phyloP scores from a whole-genome alignment of 352 stramenopile species.

The Globisporangium emineosum region DNA sequence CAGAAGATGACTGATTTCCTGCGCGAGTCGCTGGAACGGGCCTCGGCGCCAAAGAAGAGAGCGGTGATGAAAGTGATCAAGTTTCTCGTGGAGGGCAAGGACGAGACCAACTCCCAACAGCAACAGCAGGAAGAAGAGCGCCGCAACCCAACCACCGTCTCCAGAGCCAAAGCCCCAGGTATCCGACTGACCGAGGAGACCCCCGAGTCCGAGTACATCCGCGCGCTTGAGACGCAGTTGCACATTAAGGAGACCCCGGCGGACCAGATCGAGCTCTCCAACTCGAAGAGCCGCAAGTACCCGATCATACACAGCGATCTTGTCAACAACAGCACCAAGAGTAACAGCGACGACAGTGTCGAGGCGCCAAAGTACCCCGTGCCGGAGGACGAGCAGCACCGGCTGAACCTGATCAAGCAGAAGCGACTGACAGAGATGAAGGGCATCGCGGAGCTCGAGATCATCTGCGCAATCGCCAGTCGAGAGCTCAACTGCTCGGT shows the following conservation, averaged over 20 bases:
- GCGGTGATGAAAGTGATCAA: conserved; percentile 43
- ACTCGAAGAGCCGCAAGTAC: conserved; percentile 13
- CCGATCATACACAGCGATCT: background rate
- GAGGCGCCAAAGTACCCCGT: conserved; percentile 3
- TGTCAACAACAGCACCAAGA: background rate
- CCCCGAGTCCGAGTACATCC: conserved; percentile 14
- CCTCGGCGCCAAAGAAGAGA: conserved; percentile 22
- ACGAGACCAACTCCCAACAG: background rate
- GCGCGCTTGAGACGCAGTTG: conserved; percentile 13
- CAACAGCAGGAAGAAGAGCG: background rate
- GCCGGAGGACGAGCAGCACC: conserved; percentile 17
- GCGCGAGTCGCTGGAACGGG: conserved; percentile 28
- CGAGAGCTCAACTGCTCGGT: conserved; percentile 38
- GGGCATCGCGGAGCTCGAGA: conserved; percentile 41
- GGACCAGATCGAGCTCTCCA: conserved; percentile 7
- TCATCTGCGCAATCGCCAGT: conserved; percentile 42
- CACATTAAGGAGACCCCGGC: conserved; percentile 9
- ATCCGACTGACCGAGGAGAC: conserved; percentile 7
- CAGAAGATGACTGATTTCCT: conserved; percentile 17
- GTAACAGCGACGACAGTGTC: background rate
- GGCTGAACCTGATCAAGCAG: conserved; percentile 33
- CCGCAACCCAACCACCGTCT: background rate
- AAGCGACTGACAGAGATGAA: conserved; percentile 22
- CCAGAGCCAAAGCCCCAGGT: background rate
- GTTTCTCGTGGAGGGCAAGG: conserved; percentile 38